Evolutionary conservation across 805 yeast species (phyloP), one percentile per base, ranked within the genome.

Genomic region (Jamesozyma gamospora): DNA sequence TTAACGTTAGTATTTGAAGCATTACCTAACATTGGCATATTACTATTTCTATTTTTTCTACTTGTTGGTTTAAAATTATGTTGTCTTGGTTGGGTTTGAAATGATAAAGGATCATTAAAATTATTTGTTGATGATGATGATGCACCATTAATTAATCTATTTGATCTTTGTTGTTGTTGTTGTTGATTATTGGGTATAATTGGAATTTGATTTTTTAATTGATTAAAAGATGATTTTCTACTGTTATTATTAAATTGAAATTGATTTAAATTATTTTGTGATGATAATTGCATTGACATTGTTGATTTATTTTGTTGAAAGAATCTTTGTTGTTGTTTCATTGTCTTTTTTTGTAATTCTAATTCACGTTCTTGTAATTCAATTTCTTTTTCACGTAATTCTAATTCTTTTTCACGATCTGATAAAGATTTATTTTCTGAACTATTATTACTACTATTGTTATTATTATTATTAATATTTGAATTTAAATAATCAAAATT

Each of bases 361-460:
- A 56, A 35, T 44, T 61, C 64, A 9, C 58, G 50, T 42, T 61
- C 64, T 49, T 60, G 60, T 44, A 61, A 43, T 21, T 58, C 58
- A 34, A 61, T 38, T 41, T 61, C 65, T 39, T 53, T 58, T 29
- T 48, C 51, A 29, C 58, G 56, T 19, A 61, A 40, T 34, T 59
- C 63, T 29, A 61, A 36, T 34, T 34, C 35, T 24, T 24, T 32
- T 14, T 59, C 63, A 28, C 57, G 53, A 35, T 54, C 57, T 36
- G 55, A 53, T 35, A 59, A 34, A 3, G 48, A 25, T 15, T 39
- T 47, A 25, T 49, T 53, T 26, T 33, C 32, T 7, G 41, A 43
- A 30, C 30, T 44, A 27, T 8, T 35, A 29, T 19, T n/a, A 7
- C 26, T 17, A 4, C 16, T 27, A 24, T 40, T 45, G 49, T 42